phyloP scores from a whole-genome alignment of 2,329 filamentous ascomycete species.

The Pestalotiopsis sp. region DNA sequence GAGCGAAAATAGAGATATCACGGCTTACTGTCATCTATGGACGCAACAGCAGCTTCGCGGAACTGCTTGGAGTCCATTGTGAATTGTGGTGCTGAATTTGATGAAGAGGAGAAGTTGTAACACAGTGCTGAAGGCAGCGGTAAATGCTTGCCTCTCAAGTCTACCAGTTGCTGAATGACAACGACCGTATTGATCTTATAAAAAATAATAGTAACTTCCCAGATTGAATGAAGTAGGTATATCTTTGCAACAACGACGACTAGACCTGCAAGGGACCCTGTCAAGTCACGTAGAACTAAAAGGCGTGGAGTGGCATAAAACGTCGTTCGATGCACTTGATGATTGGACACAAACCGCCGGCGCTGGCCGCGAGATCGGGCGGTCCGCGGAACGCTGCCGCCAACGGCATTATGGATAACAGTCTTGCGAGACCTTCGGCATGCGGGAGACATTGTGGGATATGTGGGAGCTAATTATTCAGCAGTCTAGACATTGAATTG shows the following conservation, averaged over 20 bases:
- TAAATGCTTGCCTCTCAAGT: too few species aligned
- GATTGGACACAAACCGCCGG: neutral
- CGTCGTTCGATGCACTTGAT: neutral
- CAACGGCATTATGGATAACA: neutral
- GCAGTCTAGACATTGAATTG: too few species aligned
- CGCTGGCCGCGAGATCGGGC: neutral
- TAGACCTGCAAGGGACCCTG: neutral
- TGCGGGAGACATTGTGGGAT: too few species aligned
- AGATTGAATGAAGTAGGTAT: neutral
- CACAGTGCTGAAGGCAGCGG: too few species aligned
- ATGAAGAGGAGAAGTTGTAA: neutral
- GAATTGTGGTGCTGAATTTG: neutral
- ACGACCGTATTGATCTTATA: neutral
- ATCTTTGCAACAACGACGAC: neutral
- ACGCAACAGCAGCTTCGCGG: slow-evolving; percentile 71
- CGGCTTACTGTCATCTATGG: slow-evolving; percentile 77
- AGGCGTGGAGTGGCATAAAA: neutral
- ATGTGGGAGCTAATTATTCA: too few species aligned
- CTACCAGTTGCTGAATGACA: too few species aligned
- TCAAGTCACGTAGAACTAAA: neutral
- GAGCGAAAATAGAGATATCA: neutral
- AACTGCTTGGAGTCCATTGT: slow-evolving; percentile 80
- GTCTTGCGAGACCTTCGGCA: too few species aligned
- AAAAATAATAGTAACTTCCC: neutral
- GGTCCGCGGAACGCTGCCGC: neutral